phyloP scores from a whole-genome alignment of 495 filamentous ascomycete species.

The Daldinia loculata region DNA sequence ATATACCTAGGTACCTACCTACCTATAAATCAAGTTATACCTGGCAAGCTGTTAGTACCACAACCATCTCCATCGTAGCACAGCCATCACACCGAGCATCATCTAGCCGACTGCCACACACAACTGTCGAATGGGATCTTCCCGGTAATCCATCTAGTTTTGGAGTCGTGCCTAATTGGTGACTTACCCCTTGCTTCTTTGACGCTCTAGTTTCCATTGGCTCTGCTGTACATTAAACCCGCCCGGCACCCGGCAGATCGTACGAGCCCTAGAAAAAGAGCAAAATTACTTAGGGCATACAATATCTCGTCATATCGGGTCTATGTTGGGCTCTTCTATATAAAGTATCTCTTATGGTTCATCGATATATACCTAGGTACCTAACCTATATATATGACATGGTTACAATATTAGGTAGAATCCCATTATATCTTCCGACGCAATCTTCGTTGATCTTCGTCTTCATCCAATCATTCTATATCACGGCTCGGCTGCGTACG shows the following conservation, averaged over 20 bases:
- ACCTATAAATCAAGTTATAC: no score
- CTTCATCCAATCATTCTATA: not conserved
- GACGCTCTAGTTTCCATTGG: constrained; percentile 10
- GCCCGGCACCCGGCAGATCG: constrained; percentile 8
- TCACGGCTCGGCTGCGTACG: not conserved
- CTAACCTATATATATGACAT: not conserved
- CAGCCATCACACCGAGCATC: not conserved
- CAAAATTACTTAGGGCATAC: constrained; percentile 7
- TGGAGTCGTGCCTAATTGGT: constrained; percentile 16
- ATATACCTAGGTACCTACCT: no score
- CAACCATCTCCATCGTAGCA: not conserved
- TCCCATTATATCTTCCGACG: not conserved
- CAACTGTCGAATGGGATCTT: not conserved
- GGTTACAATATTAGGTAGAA: not conserved
- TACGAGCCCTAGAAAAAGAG: constrained; percentile 7
- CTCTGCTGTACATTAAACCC: not conserved
- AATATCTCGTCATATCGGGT: not conserved
- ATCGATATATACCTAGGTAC: not conserved
- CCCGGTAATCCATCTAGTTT: not conserved
- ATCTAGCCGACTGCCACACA: not conserved
- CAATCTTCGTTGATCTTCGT: not conserved
- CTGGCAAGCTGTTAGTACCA: no score
- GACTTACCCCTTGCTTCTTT: not conserved
- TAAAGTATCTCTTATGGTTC: not conserved
- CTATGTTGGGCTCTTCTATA: not conserved